phyloP scores from a whole-genome alignment of 1,139 yeast species.

The Magnusiomyces paraingens region DNA sequence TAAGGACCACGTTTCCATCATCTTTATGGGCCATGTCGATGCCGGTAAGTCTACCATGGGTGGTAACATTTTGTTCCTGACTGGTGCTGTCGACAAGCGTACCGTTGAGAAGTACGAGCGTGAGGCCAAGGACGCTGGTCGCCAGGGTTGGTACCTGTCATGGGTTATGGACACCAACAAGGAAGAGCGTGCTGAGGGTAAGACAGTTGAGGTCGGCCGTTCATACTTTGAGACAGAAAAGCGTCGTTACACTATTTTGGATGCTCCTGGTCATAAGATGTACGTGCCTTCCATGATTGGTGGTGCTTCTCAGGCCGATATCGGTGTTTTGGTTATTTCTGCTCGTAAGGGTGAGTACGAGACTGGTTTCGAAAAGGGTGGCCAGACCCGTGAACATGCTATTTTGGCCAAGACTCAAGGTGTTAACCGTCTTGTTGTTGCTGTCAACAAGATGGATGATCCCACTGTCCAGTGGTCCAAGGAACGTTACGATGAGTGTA shows the following conservation, averaged over 20 bases:
- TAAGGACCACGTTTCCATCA: slow-evolving; percentile 91
- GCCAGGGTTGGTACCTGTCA: slow-evolving; percentile 98
- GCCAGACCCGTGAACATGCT: slow-evolving; percentile 98
- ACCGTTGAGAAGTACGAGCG: slow-evolving; percentile 98
- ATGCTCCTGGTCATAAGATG: slow-evolving; percentile 99
- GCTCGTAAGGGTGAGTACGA: slow-evolving; percentile 99
- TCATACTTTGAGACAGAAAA: slow-evolving; percentile 96
- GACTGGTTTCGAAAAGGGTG: slow-evolving; percentile 98
- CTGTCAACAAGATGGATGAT: slow-evolving; percentile 98
- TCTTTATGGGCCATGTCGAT: slow-evolving; percentile 99
- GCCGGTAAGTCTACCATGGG: slow-evolving; percentile 99
- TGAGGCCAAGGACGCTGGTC: slow-evolving; percentile 98
- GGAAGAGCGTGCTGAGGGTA: slow-evolving; percentile 98
- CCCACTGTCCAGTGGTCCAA: slow-evolving; percentile 94
- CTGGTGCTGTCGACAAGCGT: slow-evolving; percentile 97
- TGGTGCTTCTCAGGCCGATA: slow-evolving; percentile 99
- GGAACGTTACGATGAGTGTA: slow-evolving; percentile 95
- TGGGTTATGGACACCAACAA: slow-evolving; percentile 99
- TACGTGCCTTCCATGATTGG: slow-evolving; percentile 99
- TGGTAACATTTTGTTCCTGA: slow-evolving; percentile 85
- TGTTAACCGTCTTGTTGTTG: slow-evolving; percentile 87
- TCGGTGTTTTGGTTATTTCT: slow-evolving; percentile 91
- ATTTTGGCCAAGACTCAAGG: slow-evolving; percentile 97
- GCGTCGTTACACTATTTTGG: slow-evolving; percentile 94
- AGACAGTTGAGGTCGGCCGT: slow-evolving; percentile 97